These are phyloP conservation scores for Aspergillus melleus DNA, from an alignment of 2,329 filamentous ascomycete species.

Conservation along the genomic window DNA sequence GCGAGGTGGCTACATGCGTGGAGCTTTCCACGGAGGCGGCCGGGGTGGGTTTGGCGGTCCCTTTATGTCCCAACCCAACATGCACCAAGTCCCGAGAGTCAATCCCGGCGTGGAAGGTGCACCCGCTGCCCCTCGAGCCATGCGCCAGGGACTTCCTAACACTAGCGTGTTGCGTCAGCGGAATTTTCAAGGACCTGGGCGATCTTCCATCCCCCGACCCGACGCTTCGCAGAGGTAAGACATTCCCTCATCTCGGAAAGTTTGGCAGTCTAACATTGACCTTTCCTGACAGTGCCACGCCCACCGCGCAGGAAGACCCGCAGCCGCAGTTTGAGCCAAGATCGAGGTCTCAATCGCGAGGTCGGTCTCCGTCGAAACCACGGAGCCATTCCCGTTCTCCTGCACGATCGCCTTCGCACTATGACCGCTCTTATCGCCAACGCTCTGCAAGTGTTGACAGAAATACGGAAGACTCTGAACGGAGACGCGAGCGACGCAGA, in stretches of 20 bases:
- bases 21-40: slow-evolving; percentile 18
- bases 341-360: slow-evolving; percentile 29
- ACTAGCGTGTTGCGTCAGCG: slow-evolving; percentile 69
- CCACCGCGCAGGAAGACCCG: slow-evolving; percentile 38
- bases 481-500: slow-evolving; percentile 23
- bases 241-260: neutral
- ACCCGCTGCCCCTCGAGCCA: slow-evolving; percentile 89
- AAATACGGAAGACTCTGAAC: slow-evolving; percentile 38
- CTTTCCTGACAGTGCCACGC: slow-evolving; percentile 17
- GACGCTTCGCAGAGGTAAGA: slow-evolving; percentile 34
- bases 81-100: slow-evolving; percentile 44
- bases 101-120: slow-evolving; percentile 65
- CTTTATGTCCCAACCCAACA: slow-evolving; percentile 35
- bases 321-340: slow-evolving; percentile 29
- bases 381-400: slow-evolving; percentile 37
- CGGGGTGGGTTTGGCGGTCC: slow-evolving; percentile 49
- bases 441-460: slow-evolving; percentile 46
- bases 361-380: slow-evolving; percentile 31
- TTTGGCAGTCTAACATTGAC: slow-evolving; percentile 16
- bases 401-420: slow-evolving; percentile 44
- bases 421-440: slow-evolving; percentile 53
- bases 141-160: slow-evolving; percentile 85
- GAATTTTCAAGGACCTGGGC: slow-evolving; percentile 45
- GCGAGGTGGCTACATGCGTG: slow-evolving; percentile 47
- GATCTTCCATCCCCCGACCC: slow-evolving; percentile 22